Evolutionary conservation across 2,329 filamentous ascomycete species (phyloP).

Genomic region (Pseudogymnoascus sp.): DNA sequence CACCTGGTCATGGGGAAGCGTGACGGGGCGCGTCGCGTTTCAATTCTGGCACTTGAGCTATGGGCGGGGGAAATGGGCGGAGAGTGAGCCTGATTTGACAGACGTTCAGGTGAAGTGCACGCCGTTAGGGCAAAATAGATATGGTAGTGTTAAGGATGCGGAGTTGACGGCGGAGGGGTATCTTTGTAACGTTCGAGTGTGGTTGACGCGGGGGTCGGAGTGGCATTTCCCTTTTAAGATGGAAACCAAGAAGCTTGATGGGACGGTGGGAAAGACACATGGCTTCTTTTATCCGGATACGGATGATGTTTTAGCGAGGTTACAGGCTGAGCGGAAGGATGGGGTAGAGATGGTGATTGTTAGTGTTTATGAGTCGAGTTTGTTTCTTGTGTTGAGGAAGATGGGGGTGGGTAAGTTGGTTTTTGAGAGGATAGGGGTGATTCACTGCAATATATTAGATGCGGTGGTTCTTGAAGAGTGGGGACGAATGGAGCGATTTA

Average conservation of each 20-base stretch:
- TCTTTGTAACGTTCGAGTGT: neutral
- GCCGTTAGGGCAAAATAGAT: neutral
- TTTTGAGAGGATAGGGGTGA: neutral
- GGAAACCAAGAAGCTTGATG: neutral
- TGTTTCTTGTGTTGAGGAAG: neutral
- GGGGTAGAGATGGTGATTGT: neutral
- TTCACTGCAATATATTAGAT: neutral
- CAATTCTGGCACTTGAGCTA: neutral
- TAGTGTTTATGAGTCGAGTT: neutral
- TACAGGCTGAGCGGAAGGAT: conserved; percentile 4
- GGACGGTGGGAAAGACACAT: neutral
- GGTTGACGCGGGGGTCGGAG: neutral
- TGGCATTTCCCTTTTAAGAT: conserved; percentile 3
- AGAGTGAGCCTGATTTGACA: neutral
- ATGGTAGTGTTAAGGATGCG: neutral
- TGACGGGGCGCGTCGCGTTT: neutral
- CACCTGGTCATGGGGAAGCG: neutral
- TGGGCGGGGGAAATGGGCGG: neutral
- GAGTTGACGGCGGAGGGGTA: neutral
- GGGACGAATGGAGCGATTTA: neutral
- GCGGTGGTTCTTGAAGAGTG: neutral
- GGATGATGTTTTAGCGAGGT: neutral
- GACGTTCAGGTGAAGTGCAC: neutral
- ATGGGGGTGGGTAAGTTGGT: neutral
- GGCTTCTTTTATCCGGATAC: neutral